Evolutionary conservation across 352 stramenopile genomes (phyloP).

Genomic region (Phytophthora cajani): DNA sequence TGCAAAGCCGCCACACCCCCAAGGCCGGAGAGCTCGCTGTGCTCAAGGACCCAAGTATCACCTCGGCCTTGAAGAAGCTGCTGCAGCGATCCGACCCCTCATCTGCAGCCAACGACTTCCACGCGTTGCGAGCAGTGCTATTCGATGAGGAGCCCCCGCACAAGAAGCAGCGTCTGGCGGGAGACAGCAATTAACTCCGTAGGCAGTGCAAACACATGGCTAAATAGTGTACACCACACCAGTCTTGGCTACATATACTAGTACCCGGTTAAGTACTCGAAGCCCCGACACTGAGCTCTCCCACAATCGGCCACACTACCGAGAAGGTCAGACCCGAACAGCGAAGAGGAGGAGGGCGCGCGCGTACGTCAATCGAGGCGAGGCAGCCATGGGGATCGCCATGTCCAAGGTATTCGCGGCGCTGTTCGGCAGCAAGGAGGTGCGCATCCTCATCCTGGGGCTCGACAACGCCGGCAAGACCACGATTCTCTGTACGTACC

Average conservation of each 20-base stretch:
- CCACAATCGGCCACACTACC: constrained; percentile 18
- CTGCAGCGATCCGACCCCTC: constrained; percentile 23
- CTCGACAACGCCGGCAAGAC: constrained; percentile 99
- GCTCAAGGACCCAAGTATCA: constrained; percentile 56
- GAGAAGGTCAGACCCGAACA: constrained; percentile 24
- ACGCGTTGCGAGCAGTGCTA: constrained; percentile 33
- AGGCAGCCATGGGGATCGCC: constrained; percentile 95
- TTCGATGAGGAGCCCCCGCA: constrained; percentile 47
- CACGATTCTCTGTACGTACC: constrained; percentile 97
- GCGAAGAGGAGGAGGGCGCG: background rate
- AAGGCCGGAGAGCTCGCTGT: constrained; percentile 34
- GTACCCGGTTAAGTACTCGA: background rate
- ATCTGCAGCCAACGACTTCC: constrained; percentile 27
- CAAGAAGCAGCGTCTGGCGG: constrained; percentile 64
- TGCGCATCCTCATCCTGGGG: constrained; percentile 99
- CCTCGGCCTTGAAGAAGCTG: constrained; percentile 48
- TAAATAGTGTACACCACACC: background rate
- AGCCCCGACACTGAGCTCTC: constrained; percentile 11
- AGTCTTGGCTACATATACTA: too few species aligned
- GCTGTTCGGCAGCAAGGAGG: constrained; percentile 99
- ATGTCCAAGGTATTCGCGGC: constrained; percentile 97
- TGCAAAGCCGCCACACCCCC: constrained; percentile 27
- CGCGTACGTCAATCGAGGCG: background rate
- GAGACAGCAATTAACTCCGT: constrained; percentile 22
- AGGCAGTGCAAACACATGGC: constrained; percentile 11